Evolutionary conservation across 495 filamentous ascomycete genomes (phyloP).

Genomic region (Neurospora tetraspora): DNA sequence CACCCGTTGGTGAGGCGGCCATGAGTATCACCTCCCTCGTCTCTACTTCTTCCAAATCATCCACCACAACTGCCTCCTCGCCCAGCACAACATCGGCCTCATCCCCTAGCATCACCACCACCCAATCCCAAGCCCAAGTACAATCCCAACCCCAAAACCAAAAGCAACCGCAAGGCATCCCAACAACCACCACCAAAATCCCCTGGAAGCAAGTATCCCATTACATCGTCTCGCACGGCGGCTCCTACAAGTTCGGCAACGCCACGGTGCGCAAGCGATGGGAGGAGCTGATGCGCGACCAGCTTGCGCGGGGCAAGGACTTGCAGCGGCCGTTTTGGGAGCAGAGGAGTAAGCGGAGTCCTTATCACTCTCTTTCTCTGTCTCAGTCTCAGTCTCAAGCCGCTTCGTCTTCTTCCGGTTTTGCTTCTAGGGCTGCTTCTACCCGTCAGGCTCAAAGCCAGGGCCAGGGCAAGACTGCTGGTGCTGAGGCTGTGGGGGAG

Average conservation of each 20-base stretch:
- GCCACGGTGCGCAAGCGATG: conserved; percentile 85
- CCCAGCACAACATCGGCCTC: not conserved
- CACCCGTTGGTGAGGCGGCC: not conserved
- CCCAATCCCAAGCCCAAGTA: not conserved
- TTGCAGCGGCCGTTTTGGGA: conserved; percentile 8
- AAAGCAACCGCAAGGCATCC: not conserved
- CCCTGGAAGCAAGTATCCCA: conserved; percentile 78
- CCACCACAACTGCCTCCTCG: too few relatives aligned
- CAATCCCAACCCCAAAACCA: too few relatives aligned
- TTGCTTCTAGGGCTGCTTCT: not conserved
- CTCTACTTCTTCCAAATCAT: not conserved
- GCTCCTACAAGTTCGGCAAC: conserved; percentile 76
- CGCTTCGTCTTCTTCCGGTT: not conserved
- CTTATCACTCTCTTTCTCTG: not conserved
- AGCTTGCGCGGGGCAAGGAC: conserved; percentile 3
- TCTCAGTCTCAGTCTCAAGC: not conserved
- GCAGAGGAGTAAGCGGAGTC: not conserved
- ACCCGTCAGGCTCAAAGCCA: not conserved
- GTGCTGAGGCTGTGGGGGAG: not conserved
- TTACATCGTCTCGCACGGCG: conserved; percentile 60
- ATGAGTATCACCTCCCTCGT: not conserved
- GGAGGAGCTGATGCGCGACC: conserved; percentile 35
- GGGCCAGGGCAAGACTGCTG: not conserved
- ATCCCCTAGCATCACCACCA: not conserved
- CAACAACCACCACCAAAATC: conserved; percentile 34